phyloP scores from a whole-genome alignment of 305 asterid genomes.

The Petunia hybrid region DNA sequence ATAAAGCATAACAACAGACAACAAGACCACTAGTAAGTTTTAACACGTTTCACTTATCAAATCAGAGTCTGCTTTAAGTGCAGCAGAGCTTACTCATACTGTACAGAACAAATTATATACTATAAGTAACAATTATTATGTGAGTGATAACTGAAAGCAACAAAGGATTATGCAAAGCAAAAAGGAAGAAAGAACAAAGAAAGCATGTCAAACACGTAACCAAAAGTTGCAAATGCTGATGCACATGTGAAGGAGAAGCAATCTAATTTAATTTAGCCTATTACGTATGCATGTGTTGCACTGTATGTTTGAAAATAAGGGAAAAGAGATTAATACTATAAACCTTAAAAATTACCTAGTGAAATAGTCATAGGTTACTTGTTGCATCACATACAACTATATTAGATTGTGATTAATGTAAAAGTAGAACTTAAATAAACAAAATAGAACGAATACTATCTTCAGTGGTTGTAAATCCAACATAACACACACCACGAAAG shows the following conservation, averaged over 20 bases:
- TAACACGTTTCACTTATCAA: no score
- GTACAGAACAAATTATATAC: no score
- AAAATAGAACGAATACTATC: neutral
- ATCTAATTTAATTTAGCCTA: neutral
- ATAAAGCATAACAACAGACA: no score
- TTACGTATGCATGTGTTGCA: conserved; percentile 18
- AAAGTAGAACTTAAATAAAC: no score
- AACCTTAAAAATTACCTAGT: no score
- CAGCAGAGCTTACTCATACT: no score
- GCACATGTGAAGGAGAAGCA: neutral
- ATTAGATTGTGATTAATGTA: no score
- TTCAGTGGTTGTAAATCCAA: neutral
- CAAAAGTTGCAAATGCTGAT: conserved; percentile 13
- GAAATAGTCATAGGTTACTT: no score
- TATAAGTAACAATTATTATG: neutral
- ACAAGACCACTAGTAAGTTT: no score
- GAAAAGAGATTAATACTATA: no score
- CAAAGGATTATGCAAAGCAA: neutral
- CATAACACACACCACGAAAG: neutral
- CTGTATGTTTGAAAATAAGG: neutral
- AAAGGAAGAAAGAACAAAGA: neutral
- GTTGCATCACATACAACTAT: no score
- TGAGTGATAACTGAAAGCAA: neutral
- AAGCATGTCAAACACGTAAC: neutral
- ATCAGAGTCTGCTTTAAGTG: no score